Conservation (phyloP, 352 stramenopile genomes). For the Phytopythium boreale region DNA sequence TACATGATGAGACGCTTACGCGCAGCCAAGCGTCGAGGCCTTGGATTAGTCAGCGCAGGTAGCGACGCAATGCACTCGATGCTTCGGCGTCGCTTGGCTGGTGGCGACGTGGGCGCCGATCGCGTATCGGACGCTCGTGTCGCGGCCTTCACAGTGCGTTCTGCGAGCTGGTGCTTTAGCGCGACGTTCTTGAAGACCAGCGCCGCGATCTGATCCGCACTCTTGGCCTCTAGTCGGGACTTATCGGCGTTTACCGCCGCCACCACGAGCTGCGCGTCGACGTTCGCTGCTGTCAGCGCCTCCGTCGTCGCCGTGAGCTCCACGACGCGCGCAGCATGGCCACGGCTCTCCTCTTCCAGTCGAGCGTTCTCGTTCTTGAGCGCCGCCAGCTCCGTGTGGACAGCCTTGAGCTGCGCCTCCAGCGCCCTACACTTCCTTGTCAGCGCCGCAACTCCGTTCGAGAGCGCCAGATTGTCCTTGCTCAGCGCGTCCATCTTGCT, state of each 20-base stretch:
- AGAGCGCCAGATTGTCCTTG: slow-evolving; percentile 1
- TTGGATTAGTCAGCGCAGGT: not conserved
- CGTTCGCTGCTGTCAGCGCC: not conserved
- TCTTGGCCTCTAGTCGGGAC: not conserved
- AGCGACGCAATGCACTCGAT: not conserved
- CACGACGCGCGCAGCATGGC: not conserved
- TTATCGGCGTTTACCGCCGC: not conserved
- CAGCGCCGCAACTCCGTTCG: not conserved
- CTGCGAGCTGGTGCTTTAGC: not conserved
- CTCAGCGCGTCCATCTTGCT: not conserved
- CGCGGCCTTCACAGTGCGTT: not conserved
- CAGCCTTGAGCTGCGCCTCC: not conserved
- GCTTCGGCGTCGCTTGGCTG: not conserved
- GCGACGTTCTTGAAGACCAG: not conserved
- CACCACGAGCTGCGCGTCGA: not conserved
- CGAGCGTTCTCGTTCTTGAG: not conserved
- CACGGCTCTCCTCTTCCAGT: not conserved
- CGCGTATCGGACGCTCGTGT: not conserved
- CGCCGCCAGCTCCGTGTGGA: not conserved
- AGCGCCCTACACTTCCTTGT: not conserved
- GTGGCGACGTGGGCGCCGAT: not conserved
- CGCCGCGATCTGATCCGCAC: not conserved
- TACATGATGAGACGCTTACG: not conserved
- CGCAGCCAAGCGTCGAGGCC: not conserved
- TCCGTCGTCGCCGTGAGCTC: not conserved